phyloP scores from a whole-genome alignment of 371 early-diverging fungal species.

The Thermomucor indicae-seudaticae region DNA sequence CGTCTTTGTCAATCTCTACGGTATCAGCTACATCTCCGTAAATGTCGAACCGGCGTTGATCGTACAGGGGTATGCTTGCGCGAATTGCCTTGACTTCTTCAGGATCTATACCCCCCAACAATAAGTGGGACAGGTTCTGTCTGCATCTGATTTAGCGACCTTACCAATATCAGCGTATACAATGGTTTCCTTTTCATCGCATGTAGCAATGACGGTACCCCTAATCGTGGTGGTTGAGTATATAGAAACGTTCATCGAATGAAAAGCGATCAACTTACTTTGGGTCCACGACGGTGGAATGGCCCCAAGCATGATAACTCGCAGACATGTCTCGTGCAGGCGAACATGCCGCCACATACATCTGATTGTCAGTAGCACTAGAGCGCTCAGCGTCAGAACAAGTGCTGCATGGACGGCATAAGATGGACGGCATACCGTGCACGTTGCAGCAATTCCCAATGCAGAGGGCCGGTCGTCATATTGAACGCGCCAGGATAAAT shows the following conservation, averaged over 20 bases:
- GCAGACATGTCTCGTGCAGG: conserved; percentile 84
- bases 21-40: conserved; percentile 60
- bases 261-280: conserved; percentile 26
- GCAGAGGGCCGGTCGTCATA: conserved; percentile 89
- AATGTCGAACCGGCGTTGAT: conserved; percentile 87
- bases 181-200: conserved; percentile 77
- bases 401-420: not conserved
- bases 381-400: not conserved
- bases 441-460: conserved; percentile 92
- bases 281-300: conserved; percentile 90
- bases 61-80: conserved; percentile 65
- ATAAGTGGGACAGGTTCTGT: no score
- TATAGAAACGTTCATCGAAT: not conserved
- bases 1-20: conserved; percentile 18
- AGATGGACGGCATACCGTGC: conserved; percentile 60
- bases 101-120: no score
- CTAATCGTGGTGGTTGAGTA: conserved; percentile 11
- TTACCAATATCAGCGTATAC: conserved; percentile 80
- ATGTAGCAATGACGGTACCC: conserved; percentile 64
- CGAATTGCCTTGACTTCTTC: conserved; percentile 60
- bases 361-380: conserved; percentile 68
- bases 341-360: conserved; percentile 89
- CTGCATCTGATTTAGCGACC: no score
- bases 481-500: conserved; percentile 97
- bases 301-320: conserved; percentile 91